Evolutionary conservation across 192 early-diverging fungal genomes (phyloP).

Genomic region (Coemansia sp.): DNA sequence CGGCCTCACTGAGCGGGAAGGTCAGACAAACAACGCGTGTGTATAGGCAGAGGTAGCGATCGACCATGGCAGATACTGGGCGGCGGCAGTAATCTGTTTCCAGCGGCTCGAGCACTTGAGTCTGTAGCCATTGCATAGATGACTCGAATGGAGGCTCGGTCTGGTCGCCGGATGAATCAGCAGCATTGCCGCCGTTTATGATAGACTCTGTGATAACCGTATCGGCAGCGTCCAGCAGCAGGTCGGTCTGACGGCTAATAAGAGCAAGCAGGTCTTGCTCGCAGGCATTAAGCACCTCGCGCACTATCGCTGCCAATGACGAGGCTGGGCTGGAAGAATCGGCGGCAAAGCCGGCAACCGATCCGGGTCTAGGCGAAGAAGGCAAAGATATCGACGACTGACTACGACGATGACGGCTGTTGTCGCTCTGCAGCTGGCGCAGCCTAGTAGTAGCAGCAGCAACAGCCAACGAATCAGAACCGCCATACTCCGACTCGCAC

Average conservation of each 20-base stretch:
- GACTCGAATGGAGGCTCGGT: neutral
- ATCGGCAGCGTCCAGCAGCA: conserved; percentile 21
- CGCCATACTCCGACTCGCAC: conserved; percentile 7
- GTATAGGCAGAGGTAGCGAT: conserved; percentile 19
- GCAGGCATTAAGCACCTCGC: neutral
- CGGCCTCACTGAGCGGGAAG: conserved; percentile 35
- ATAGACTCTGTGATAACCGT: conserved; percentile 10
- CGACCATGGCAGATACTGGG: conserved; percentile 15
- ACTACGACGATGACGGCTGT: neutral
- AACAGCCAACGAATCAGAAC: neutral
- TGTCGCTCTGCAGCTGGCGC: neutral
- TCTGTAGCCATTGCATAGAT: conserved; percentile 38
- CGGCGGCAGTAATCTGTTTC: conserved; percentile 1
- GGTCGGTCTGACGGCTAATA: conserved; percentile 6
- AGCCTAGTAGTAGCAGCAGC: neutral
- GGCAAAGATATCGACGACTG: neutral
- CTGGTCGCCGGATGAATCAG: neutral
- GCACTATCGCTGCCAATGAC: neutral
- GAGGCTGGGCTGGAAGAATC: neutral
- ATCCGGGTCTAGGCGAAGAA: neutral
- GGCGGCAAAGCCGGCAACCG: neutral
- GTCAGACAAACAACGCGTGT: conserved; percentile 13
- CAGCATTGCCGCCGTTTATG: neutral
- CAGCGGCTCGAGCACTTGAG: conserved; percentile 26
- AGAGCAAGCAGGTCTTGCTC: conserved; percentile 7